Conservation (phyloP, 331 rosid species). For the Phaseolus coccineus region DNA sequence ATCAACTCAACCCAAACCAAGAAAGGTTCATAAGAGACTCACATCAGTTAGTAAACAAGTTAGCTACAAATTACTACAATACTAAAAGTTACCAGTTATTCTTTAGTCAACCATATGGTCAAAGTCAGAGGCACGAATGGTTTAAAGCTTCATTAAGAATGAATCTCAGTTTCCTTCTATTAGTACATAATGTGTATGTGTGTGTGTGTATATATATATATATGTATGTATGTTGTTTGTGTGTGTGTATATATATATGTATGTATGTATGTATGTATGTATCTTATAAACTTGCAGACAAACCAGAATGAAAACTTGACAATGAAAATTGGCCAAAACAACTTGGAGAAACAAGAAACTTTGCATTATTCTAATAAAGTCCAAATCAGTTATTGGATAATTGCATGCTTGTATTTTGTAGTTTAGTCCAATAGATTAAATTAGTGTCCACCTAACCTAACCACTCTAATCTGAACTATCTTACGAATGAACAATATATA, state of each 20-base stretch:
- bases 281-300: not conserved
- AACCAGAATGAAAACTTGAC: too few species aligned
- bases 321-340: not conserved
- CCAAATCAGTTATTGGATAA: not conserved
- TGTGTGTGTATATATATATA: too few species aligned
- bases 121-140: slow-evolving; percentile 49
- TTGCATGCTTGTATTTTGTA: not conserved
- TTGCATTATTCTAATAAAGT: not conserved
- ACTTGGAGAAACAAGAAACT: not conserved
- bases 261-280: not conserved
- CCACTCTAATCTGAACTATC: not conserved
- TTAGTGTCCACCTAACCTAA: not conserved
- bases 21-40: too few species aligned
- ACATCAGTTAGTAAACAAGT: too few species aligned
- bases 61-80: too few species aligned
- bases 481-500: not conserved
- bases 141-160: not conserved
- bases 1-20: too few species aligned
- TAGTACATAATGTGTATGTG: too few species aligned
- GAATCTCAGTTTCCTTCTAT: slow-evolving; percentile 21
- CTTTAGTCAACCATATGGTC: slow-evolving; percentile 58
- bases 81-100: slow-evolving; percentile 6
- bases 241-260: too few species aligned
- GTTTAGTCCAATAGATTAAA: not conserved
- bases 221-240: too few species aligned